Base-by-base conservation (phyloP, 768 basidiomycete genomes). In the Kwoniella dejecticola region DNA sequence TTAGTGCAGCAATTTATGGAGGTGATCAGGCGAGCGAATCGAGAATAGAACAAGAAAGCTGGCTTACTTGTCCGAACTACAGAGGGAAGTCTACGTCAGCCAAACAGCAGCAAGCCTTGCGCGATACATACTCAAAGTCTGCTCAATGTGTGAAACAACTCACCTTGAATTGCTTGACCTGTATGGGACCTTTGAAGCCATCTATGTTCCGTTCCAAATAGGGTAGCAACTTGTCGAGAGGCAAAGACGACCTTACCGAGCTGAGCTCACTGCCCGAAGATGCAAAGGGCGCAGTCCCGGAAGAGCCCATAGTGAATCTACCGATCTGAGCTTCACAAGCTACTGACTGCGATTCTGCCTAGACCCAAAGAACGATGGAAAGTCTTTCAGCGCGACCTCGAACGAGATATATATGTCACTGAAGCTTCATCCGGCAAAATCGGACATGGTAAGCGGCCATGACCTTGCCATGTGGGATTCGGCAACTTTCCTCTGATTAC, bases 111-210 rank as follows among this genome's bases (percentile, higher is more conserved):
- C n/a, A n/a, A n/a, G n/a, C n/a, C n/a, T n/a, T n/a, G n/a, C n/a
- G n/a, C n/a, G n/a, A n/a, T n/a, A n/a, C n/a, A n/a, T n/a, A n/a
- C n/a, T n/a, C n/a, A n/a, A n/a, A n/a, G n/a, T n/a, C n/a, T n/a
- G n/a, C n/a, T n/a, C n/a, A n/a, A n/a, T n/a, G n/a, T n/a, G n/a
- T n/a, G n/a, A n/a, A n/a, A n/a, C 41, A 56, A 77, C 85, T 53
- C 79, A 90, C 90, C 81, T 90, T 90, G 83, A 98, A 98, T 79
- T 98, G 95, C 82, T 92, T 89, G 30, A 96, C 85, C 19, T 82
- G 80, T 17, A 95, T 84, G 0, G 91, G 89, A 1, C 84, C 78
- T 48, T 80, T 80, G 53, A 93, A 83, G 0, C 77, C 80, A 13
- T 82, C 78, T 7, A 88, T 85, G 69, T 84, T 79, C 54, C 80